A percentile compares a stretch with the other conserved stretches of the same genome.
Conservation (phyloP, 129 eudicot genomes). For the Erigeron canadensis region DNA sequence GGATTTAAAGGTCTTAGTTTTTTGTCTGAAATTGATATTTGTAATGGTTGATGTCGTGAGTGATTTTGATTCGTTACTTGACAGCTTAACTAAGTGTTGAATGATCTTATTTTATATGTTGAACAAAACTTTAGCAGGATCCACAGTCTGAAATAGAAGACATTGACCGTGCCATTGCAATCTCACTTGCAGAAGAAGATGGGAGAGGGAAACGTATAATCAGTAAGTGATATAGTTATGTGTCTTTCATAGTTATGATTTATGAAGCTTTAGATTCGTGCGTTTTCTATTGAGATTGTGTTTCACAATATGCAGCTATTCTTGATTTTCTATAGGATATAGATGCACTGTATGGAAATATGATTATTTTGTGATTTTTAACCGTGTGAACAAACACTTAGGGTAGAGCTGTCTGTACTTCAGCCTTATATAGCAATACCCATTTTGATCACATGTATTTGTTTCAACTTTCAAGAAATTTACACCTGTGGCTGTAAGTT, state of each 20-base stretch:
- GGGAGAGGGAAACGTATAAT: constrained; percentile 49
- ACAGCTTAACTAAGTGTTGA: constrained; percentile 3
- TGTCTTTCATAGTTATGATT: not conserved
- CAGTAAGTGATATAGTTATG: constrained; percentile 48
- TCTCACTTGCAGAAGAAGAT: constrained; percentile 75
- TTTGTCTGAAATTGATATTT: not conserved
- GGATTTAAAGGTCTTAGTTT: not conserved
- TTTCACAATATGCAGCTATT: constrained; percentile 15
- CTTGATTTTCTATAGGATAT: constrained; percentile 2
- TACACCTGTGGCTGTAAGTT: too few species aligned
- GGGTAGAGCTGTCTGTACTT: not conserved
- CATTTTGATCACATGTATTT: not conserved
- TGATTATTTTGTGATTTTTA: not conserved
- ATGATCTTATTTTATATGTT: constrained; percentile 16
- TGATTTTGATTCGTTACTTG: not conserved
- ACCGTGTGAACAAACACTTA: not conserved
- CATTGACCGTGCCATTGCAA: constrained; percentile 83
- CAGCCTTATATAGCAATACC: not conserved
- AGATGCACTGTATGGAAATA: not conserved
- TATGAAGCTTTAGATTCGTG: not conserved
- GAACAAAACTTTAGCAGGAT: constrained; percentile 44
- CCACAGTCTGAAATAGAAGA: constrained; percentile 73
- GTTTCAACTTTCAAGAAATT: not conserved
- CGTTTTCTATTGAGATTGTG: too few species aligned
- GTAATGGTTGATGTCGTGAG: not conserved